Evolutionary conservation across 768 basidiomycete species (phyloP).

Genomic region (Boletellus ananas): DNA sequence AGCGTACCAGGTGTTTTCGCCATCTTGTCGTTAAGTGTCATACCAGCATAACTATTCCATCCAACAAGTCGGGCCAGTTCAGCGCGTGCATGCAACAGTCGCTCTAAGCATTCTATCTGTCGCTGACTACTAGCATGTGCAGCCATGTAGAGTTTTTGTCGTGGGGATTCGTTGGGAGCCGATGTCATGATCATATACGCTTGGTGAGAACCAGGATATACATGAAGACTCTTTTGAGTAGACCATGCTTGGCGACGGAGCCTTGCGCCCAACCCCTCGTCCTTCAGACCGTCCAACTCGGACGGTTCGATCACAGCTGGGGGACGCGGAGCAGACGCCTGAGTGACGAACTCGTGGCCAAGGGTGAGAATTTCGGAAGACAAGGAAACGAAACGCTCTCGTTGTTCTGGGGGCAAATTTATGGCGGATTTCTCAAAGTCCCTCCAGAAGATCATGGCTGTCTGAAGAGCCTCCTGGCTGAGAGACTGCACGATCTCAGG

Average conservation of each 20-base stretch:
- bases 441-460: conserved; percentile 90
- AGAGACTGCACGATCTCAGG: conserved; percentile 61
- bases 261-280: conserved; percentile 71
- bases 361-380: conserved; percentile 87
- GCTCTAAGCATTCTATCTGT: conserved; percentile 75
- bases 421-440: conserved; percentile 99
- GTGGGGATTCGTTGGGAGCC: conserved; percentile 78
- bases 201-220: conserved; percentile 85
- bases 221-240: conserved; percentile 68
- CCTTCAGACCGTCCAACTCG: conserved; percentile 70
- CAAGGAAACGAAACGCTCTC: conserved; percentile 80
- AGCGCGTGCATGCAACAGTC: conserved; percentile 69
- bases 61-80: conserved; percentile 85
- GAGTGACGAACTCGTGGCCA: conserved; percentile 80
- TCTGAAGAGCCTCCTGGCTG: conserved; percentile 72
- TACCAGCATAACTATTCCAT: conserved; percentile 78
- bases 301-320: conserved; percentile 66
- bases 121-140: conserved; percentile 70
- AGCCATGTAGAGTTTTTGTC: conserved; percentile 79
- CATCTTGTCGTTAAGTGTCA: conserved; percentile 94
- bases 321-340: conserved; percentile 57
- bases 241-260: conserved; percentile 73
- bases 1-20: conserved; percentile 81
- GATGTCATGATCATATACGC: conserved; percentile 93
- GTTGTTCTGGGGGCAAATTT: conserved; percentile 71